Evolutionary conservation across 805 yeast species (phyloP), one percentile per base, ranked within the genome.

Genomic region (Metahyphopichia silvanorum): DNA sequence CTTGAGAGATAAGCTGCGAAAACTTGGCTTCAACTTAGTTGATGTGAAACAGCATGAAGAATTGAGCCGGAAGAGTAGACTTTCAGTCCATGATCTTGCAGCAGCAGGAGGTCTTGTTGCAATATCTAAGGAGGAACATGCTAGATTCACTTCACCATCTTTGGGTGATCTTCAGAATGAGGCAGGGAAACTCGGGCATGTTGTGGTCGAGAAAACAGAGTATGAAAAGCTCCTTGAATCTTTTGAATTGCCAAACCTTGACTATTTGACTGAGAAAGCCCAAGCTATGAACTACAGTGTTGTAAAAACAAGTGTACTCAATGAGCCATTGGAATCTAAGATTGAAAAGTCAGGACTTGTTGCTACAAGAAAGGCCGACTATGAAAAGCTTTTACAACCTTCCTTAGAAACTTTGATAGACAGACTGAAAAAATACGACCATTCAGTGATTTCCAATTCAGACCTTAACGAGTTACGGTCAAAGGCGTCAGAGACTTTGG

Each of bases 241-340:
- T 3, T 21, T 49, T 9, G 47, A 43, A 4, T 36, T 41, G 7
- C 60, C 60, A 2, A 41, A 44, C 2, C 18, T 55, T 5, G 46
- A 47, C 4, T 43, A 49, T 16, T 35, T 59, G 25, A 45, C 40
- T n/a, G 41, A 46, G 12, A 53, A 47, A 13, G 57, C 66, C 4
- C 24, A 44, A 6, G 32, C 37, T 6, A 16, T 27, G 9, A 31
- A 29, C 9, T 37, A 39, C n/a, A 29, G 8, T 2, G 12, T 44
- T 4, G 42, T 49, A 17, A 29, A 46, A 2, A 32, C 35, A 3
- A 39, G 32, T 6, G 17, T 10, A 12, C 13, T 23, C n/a, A 23
- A 8, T 12, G 14, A 23, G 13, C 7, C 25, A 23, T 7, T 23
- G 4, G 5, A 23, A 5, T 12, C 25, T 14, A 29, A 25, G 26